Conservation (phyloP, 2,329 filamentous ascomycete genomes). For the Apiospora malaysiana region DNA sequence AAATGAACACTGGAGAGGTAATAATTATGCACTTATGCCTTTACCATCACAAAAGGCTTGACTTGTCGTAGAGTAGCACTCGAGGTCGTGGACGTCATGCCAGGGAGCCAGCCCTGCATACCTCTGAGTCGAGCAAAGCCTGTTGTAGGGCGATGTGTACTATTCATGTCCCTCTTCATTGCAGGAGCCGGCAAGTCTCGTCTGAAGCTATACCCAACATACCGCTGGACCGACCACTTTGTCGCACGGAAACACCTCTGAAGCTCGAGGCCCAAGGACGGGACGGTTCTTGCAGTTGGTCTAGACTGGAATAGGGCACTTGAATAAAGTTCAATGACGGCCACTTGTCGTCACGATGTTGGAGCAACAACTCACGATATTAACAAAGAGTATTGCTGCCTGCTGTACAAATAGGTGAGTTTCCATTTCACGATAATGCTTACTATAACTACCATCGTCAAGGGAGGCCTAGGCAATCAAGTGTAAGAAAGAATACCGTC, state of each 20-base stretch:
- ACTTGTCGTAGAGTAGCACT: neutral
- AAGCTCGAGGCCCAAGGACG: neutral
- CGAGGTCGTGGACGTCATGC: neutral
- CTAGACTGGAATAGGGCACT: neutral
- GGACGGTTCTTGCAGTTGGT: neutral
- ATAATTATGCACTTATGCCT: conserved; percentile 4
- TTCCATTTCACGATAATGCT: no score
- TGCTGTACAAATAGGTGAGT: neutral
- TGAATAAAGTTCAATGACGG: conserved; percentile 1
- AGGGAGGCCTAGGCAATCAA: neutral
- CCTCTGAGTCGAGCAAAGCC: neutral
- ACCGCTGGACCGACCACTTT: neutral
- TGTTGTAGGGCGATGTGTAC: no score
- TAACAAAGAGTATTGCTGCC: neutral
- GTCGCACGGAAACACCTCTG: neutral
- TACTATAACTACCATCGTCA: no score
- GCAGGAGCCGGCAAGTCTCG: neutral
- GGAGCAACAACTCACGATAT: conserved; percentile 6
- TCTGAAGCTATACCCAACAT: neutral
- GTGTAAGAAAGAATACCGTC: neutral
- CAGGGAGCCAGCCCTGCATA: neutral
- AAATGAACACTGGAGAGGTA: conserved; percentile 5
- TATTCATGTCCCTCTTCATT: neutral
- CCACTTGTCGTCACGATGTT: conserved; percentile 11
- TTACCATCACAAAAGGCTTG: neutral